Evolutionary conservation across 768 basidiomycete genomes (phyloP).

Genomic region (Russula griseocarnosa): DNA sequence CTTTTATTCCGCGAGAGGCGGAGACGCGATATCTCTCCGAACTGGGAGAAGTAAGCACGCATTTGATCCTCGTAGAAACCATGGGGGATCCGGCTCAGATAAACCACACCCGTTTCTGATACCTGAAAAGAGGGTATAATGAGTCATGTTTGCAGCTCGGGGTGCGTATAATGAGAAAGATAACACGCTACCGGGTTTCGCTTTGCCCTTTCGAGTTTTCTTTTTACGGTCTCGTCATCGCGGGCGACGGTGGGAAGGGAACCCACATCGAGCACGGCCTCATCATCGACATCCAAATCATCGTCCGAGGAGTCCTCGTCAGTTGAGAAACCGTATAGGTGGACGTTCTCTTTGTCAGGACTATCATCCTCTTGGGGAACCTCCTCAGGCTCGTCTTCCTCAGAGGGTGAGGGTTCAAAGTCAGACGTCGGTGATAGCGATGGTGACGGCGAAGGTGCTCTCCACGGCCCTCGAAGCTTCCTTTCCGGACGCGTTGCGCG

Average conservation of each 20-base stretch:
- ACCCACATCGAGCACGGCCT: constrained; percentile 55
- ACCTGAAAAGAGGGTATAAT: constrained; percentile 38
- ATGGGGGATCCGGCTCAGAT: constrained; percentile 88
- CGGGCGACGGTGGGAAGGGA: constrained; percentile 85
- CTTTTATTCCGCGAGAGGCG: constrained; percentile 92
- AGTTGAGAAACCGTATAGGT: constrained; percentile 69
- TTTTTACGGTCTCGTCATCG: constrained; percentile 76
- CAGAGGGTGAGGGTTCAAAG: constrained; percentile 5
- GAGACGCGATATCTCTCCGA: constrained; percentile 83
- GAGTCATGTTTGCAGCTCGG: not conserved
- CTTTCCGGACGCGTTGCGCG: not conserved
- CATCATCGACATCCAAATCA: constrained; percentile 54
- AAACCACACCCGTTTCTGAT: constrained; percentile 77
- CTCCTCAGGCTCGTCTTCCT: constrained; percentile 11
- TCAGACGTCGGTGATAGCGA: constrained; percentile 1
- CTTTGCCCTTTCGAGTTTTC: constrained; percentile 49
- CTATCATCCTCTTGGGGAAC: constrained; percentile 33
- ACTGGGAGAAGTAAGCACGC: constrained; percentile 89
- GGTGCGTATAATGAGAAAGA: not conserved
- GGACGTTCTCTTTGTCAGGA: constrained; percentile 41
- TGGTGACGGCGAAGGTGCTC: constrained; percentile 1
- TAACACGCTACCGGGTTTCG: constrained; percentile 57
- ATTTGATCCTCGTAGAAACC: constrained; percentile 98
- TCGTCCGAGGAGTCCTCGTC: constrained; percentile 79
- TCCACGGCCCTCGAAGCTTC: constrained; percentile 18